A percentile compares a stretch with the other conserved stretches of the same genome.
Evolutionary conservation across 495 filamentous ascomycete species (phyloP).

Genomic region (Niebla homalea): DNA sequence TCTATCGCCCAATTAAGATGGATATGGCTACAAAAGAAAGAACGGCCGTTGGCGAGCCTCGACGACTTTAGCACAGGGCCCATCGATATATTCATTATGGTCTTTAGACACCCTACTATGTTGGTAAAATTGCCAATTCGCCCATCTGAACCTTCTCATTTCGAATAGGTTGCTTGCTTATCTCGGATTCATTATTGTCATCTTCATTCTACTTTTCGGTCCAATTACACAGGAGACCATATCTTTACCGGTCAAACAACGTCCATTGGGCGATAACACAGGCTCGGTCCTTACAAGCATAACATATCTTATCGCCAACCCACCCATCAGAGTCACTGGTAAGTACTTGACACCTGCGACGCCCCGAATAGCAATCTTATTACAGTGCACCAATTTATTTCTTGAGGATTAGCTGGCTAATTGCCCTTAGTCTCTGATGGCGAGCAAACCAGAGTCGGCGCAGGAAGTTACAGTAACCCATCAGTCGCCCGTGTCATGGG

Average conservation of each 20-base stretch:
- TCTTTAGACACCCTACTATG: not conserved
- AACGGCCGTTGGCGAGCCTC: not conserved
- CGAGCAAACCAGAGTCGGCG: not conserved
- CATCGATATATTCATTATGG: not conserved
- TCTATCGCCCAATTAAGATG: not conserved
- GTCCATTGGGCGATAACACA: too few relatives aligned
- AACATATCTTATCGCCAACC: too few relatives aligned
- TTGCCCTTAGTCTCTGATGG: too few relatives aligned
- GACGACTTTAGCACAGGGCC: not conserved
- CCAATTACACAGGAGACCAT: too few relatives aligned
- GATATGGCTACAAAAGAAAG: not conserved
- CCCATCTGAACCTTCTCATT: not conserved
- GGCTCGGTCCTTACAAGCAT: too few relatives aligned
- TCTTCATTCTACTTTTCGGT: too few relatives aligned
- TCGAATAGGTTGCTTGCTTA: not conserved
- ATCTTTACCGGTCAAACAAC: too few relatives aligned
- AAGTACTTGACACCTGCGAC: too few relatives aligned
- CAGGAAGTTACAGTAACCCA: not conserved
- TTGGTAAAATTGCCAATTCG: not conserved
- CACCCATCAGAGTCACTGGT: too few relatives aligned
- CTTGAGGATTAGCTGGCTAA: too few relatives aligned
- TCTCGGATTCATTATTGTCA: not conserved
- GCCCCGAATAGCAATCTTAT: too few relatives aligned
- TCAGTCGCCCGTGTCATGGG: not conserved
- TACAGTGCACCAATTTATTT: too few relatives aligned